phyloP scores from a whole-genome alignment of 2,329 filamentous ascomycete genomes.

The Fusarium goolgardi region DNA sequence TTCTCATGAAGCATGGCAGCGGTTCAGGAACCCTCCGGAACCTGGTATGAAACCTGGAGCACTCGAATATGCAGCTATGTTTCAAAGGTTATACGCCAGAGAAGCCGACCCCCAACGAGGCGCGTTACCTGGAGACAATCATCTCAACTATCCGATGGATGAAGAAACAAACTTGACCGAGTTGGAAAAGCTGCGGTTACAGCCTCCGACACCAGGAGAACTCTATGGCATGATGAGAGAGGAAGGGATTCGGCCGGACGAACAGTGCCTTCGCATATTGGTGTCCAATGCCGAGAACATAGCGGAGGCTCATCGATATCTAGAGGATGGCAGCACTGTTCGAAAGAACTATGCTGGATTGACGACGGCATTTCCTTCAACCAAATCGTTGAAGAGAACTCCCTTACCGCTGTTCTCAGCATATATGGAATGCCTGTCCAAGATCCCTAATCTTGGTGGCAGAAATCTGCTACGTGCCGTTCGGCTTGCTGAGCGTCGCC shows the following conservation, averaged over 20 bases:
- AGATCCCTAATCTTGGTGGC: slow-evolving; percentile 36
- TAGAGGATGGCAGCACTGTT: slow-evolving; percentile 57
- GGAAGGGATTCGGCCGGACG: slow-evolving; percentile 60
- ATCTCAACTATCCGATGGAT: slow-evolving; percentile 58
- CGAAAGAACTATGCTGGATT: slow-evolving; percentile 34
- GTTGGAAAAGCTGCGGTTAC: slow-evolving; percentile 72
- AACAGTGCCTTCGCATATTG: slow-evolving; percentile 65
- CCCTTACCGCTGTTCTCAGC: slow-evolving; percentile 58
- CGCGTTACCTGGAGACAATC: slow-evolving; percentile 69
- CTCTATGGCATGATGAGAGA: slow-evolving; percentile 70
- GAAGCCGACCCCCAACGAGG: slow-evolving; percentile 44
- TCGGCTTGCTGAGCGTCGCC: slow-evolving; percentile 45
- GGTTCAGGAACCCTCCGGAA: slow-evolving; percentile 56
- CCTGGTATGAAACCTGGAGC: slow-evolving; percentile 52
- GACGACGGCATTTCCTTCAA: slow-evolving; percentile 41
- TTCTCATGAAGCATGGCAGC: slow-evolving; percentile 69
- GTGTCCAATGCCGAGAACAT: slow-evolving; percentile 64
- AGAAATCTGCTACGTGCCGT: slow-evolving; percentile 50
- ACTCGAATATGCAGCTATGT: slow-evolving; percentile 69
- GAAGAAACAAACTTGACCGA: slow-evolving; percentile 66
- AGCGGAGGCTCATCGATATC: slow-evolving; percentile 60
- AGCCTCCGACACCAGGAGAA: slow-evolving; percentile 67
- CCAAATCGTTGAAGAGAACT: slow-evolving; percentile 41
- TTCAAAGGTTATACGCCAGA: slow-evolving; percentile 63
- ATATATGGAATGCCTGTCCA: slow-evolving; percentile 57